Evolutionary conservation across 148 eudicot genomes (phyloP), one percentile per base, ranked within the genome.

Genomic region (Fagopyrum homotropicum): DNA sequence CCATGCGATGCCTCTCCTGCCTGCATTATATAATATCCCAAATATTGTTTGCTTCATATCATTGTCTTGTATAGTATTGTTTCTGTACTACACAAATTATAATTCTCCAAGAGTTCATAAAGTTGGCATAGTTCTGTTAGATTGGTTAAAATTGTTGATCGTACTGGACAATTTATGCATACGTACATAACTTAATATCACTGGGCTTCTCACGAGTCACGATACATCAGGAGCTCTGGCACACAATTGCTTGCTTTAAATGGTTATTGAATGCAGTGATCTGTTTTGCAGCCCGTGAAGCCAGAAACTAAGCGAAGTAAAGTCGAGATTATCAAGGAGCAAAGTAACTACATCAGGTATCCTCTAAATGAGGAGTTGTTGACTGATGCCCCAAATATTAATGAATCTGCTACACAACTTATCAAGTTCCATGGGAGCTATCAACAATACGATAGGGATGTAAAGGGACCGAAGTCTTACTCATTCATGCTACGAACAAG

Each of bases 401-500:
- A 90, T 73, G 98, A 95, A 82, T 85, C 93, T 60, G 90, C 98
- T 14, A 92, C 93, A 44, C 98, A 95, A 71, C 44, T 95, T 80
- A 95, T 95, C 82, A 95, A 95, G 87, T 95, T 95, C 80, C 98
- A 95, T 76, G 98, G 98, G 69, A 95, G 98, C 80, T 95, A 95
- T 79, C 87, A 85, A 73, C 98, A 95, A 73, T 83, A 84, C 49
- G 75, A 95, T 72, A 87, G 98, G 82, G 96, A 90, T 54, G 97
- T 87, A 49, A 93, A 88, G 82, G 97, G 98, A 3, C 30, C 81
- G 29, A 92, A 75, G 78, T 89, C 97, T 1, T 95, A 95, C 83
- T 92, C 98, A n/a, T 95, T 95, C 81, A 95, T 95, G 98, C 97
- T 95, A 73, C 97, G 98, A 44, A 95, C 98, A 1, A 95, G 89